Evolutionary conservation across 768 basidiomycete species (phyloP), one percentile per base, ranked within the genome.

Genomic region (Hericium rajendrae): DNA sequence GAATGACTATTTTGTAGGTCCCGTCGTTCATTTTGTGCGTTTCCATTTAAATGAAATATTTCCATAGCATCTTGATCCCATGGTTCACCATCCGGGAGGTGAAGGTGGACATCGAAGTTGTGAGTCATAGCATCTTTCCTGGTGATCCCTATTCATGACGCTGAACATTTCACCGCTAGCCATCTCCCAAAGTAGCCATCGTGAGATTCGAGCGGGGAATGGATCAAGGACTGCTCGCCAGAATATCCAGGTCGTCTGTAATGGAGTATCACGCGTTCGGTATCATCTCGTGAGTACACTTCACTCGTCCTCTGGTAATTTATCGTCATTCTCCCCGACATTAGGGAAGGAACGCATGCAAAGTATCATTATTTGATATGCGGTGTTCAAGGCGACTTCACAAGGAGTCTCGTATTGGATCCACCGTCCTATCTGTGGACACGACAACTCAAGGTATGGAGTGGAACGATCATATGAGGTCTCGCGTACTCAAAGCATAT

Each of bases 181-280:
- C 88, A 28, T 90, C 88, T 15, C 76, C 83, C 16, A 90, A 89
- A 67, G 88, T 87, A 6, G 88, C 86, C 6, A 76, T 91, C 59
- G 75, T 91, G 64, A 85, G 86, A 37, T 89, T 91, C 71, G 75
- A 82, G 69, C 82, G 88, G 64, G 88, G 88, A 53, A 90, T 91
- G 86, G 88, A 89, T 66, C 88, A 90, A 67, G 87, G 88, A 57
- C 75, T 91, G 28, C 75, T 90, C 38, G 83, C 83, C 20, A 80
- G 88, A 56, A 78, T 90, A 72, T 85, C 85, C 60, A 84, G 86
- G 38, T 80, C 80, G 18, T 76, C 84, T 37, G 76, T 89, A 60
- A 81, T 82, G 84, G 88, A 91, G 68, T 90, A 89, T 68, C 88
- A 90, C 67, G 85, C 86, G 37, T 91, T 90, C 59, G 88, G 87